These are phyloP conservation scores for Plasmodium knowlesi DNA, from an alignment of 169 alveolate genomes.

Conservation along the genomic window DNA sequence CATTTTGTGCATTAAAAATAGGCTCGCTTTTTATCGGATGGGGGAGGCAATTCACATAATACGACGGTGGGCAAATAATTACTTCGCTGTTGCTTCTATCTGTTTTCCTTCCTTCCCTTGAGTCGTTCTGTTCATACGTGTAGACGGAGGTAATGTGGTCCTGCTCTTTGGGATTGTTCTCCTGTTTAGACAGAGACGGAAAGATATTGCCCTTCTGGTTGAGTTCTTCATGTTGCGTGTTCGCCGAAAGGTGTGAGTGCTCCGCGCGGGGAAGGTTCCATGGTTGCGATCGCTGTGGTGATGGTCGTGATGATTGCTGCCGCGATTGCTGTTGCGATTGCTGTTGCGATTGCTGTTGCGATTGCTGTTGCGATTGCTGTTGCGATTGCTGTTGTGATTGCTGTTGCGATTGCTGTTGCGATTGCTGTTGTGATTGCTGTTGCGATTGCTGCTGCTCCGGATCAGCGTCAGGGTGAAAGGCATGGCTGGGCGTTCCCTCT, in stretches of 20 bases:
- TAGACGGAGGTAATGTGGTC: not conserved
- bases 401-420: not conserved
- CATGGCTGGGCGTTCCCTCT: not conserved
- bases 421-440: no score
- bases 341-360: not conserved
- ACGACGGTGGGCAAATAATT: not conserved
- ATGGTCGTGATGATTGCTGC: no score
- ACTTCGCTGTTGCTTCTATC: not conserved
- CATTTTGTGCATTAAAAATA: not conserved
- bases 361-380: not conserved
- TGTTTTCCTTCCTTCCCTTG: not conserved
- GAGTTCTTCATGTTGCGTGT: not conserved
- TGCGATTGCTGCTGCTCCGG: not conserved
- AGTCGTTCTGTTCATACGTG: constrained; percentile 4
- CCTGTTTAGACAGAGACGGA: not conserved
- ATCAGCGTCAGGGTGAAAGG: not conserved
- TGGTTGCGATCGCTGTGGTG: not conserved
- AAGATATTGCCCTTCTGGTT: not conserved
- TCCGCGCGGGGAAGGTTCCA: not conserved
- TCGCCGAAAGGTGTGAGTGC: not conserved
- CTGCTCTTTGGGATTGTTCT: not conserved
- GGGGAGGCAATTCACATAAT: not conserved
- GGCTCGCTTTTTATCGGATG: not conserved
- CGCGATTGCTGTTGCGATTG: not conserved
- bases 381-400: not conserved